Evolutionary conservation across 306 rosid species (phyloP), one percentile per base, ranked within the genome.

Genomic region (Quercus cerris): DNA sequence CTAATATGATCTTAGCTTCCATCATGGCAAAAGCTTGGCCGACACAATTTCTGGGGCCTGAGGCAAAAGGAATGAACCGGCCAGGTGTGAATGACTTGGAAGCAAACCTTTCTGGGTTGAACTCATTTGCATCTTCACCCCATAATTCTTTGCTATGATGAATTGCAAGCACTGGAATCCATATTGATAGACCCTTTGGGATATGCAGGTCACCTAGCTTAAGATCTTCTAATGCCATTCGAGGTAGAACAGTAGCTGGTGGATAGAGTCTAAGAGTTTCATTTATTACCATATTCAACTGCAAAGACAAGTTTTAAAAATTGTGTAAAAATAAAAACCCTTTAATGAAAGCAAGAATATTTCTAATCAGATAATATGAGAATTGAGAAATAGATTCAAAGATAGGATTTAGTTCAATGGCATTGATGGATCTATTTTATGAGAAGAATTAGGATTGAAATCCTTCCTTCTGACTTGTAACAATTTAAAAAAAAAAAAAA

Each of bases 91-190:
- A 95, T 11, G 97, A 72, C 67, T 88, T 95, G 6, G 97, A 88
- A 35, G 91, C 92, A 72, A 95, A 95, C 54, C 99, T 87, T 33
- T 91, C 86, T 0, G 99, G 99, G 75, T 95, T 91, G 83, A 95
- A 95, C 82, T 91, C 91, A 82, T 95, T 93, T 18, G 90, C 98
- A 82, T 95, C 98, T 85, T 93, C 84, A 2, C 99, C 99, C 98
- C 99, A 95, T 31, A 93, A 3, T 55, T 90, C 93, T 82, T 89
- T 84, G 64, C 92, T 93, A 20, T 95, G 99, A 79, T 95, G 98
- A 83, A 95, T 95, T n/a, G 98, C 99, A 27, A 95, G 80, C 31
- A 95, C 97, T 1, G 99, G 99, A 1, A 95, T 93, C 99, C 99
- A 95, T 79, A 95, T 85, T 44, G 99, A 95, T 31, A 95, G 82